These are phyloP conservation scores for Suillus placidus DNA, from an alignment of 768 basidiomycete species.

Conservation along the genomic window DNA sequence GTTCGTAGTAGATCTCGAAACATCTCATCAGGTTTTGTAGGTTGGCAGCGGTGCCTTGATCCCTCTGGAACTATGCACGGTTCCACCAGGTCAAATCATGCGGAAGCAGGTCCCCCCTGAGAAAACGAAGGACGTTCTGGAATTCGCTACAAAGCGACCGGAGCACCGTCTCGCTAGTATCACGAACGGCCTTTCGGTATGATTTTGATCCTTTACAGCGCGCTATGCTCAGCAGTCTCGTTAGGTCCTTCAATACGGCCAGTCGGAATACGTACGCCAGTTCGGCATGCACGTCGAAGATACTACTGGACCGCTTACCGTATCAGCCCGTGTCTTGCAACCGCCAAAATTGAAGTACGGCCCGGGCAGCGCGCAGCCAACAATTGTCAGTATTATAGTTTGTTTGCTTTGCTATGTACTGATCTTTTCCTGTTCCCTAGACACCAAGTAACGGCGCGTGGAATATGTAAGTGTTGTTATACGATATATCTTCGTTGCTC, in stretches of 20 bases:
- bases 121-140: conserved; percentile 61
- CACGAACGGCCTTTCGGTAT: conserved; percentile 52
- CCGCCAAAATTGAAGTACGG: conserved; percentile 74
- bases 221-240: not conserved
- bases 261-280: conserved; percentile 72
- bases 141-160: conserved; percentile 70
- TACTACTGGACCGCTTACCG: conserved; percentile 50
- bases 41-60: conserved; percentile 62
- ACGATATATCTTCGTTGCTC: conserved; percentile 6
- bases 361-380: conserved; percentile 51
- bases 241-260: conserved; percentile 67
- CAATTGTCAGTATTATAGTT: conserved; percentile 48
- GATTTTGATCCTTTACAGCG: conserved; percentile 1
- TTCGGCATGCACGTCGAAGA: conserved; percentile 70
- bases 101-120: conserved; percentile 71
- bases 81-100: conserved; percentile 70
- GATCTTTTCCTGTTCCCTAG: conserved; percentile 35
- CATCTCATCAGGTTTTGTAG: conserved; percentile 40
- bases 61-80: conserved; percentile 68
- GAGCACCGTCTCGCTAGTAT: conserved; percentile 59
- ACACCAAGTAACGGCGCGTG: conserved; percentile 68
- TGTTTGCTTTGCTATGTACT: not conserved
- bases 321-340: conserved; percentile 63
- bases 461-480: conserved; percentile 61
- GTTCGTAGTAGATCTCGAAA: conserved; percentile 1